These are phyloP conservation scores for Hortaea werneckii DNA, from an alignment of 2,329 filamentous ascomycete species.

Conservation along the genomic window DNA sequence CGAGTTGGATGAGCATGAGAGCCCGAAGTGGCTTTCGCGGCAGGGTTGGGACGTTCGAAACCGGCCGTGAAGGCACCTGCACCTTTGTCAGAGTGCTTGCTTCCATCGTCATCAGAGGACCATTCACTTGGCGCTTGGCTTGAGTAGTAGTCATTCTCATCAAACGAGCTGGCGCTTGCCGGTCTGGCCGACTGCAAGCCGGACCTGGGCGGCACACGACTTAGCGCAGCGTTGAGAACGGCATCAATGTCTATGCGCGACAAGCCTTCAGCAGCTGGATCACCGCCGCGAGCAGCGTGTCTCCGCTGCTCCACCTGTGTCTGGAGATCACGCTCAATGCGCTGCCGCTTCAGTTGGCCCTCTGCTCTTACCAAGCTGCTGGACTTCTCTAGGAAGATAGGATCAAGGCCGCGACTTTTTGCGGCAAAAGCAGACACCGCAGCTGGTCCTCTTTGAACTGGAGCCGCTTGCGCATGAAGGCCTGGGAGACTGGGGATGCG, in stretches of 20 bases:
- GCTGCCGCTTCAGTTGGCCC: conserved; percentile 66
- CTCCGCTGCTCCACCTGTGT: conserved; percentile 62
- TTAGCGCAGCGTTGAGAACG: conserved; percentile 50
- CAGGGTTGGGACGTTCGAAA: conserved; percentile 13
- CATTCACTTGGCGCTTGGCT: conserved; percentile 73
- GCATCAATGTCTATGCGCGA: conserved; percentile 33
- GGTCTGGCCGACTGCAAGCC: conserved; percentile 50
- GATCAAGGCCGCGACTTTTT: conserved; percentile 52
- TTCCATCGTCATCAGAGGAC: conserved; percentile 38
- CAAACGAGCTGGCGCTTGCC: conserved; percentile 61
- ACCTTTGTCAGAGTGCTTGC: conserved; percentile 36
- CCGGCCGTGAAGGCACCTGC: conserved; percentile 25
- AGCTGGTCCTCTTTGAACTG: conserved; percentile 1
- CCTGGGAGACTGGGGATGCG: conserved; percentile 13
- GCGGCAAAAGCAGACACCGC: neutral
- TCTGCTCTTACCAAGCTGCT: conserved; percentile 76
- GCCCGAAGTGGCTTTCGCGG: conserved; percentile 1
- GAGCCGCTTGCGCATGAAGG: conserved; percentile 8
- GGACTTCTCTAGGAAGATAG: conserved; percentile 76
- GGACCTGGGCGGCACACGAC: conserved; percentile 60
- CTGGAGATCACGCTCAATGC: conserved; percentile 65
- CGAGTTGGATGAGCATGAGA: conserved; percentile 4
- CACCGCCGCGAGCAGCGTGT: conserved; percentile 40
- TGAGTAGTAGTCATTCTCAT: conserved; percentile 93
- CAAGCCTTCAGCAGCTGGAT: conserved; percentile 38